Evolutionary conservation across 352 stramenopile species (phyloP), one percentile per base, ranked within the genome.

Genomic region (Globisporangium splendens): DNA sequence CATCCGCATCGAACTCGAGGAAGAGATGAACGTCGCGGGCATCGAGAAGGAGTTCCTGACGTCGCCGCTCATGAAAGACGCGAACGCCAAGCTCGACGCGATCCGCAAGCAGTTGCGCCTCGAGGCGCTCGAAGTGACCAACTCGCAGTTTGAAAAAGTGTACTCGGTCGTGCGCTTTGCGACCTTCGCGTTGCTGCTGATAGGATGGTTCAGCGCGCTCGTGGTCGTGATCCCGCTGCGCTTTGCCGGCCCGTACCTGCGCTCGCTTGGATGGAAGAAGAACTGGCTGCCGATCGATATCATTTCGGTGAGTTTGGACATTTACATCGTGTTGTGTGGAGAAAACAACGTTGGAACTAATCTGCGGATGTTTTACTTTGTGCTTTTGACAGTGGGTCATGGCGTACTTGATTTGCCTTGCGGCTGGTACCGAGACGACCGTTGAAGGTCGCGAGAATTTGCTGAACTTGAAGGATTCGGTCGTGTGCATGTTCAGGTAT

Each of bases 401-500:
- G 31, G 39, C 44, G 41, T 61, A 66, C 13, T 66, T 89, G 67
- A 58, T 90, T 4, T 91, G 72, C 59, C 64, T 88, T 38, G 75
- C 69, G 0, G 65, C 71, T 13, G 83, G 75, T 33, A 75, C 83
- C 1, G 73, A 88, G 31, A 60, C 76, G 4, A 62, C 68, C 39
- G 71, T 60, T 0, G 79, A 91, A 53, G 83, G 81, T 2, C 53
- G 56, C 6, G 77, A 89, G 28, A 70, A 91, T 62, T 49, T 92
- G 20, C 8, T 42, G 1, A 43, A 75, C 43, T 54, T 88, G 21
- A 81, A 81, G 33, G 79, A 89, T 66, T 82, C 85, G 49, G 78
- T 89, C 7, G 74, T 92, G 28, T 86, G 79, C 68, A 91, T 92
- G 82, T 94, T 91, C 68, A 91, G 75, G 82, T 92, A 48, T 13